Conservation (phyloP, 495 filamentous ascomycete genomes). For the Penicillium paradoxum region DNA sequence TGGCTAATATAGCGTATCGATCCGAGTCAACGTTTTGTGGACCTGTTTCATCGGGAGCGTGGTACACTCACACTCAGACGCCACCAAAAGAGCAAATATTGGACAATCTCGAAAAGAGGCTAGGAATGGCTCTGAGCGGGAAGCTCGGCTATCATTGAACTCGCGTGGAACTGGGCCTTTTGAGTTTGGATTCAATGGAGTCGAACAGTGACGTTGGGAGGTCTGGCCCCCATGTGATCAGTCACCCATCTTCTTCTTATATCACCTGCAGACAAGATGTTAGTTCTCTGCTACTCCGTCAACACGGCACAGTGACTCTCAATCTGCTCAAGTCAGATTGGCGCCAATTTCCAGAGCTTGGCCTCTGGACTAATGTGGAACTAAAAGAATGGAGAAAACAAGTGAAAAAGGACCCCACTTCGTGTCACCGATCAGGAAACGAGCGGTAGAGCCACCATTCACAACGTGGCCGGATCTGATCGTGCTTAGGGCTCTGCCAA, state of each 20-base stretch:
- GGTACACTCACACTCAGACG: conserved; percentile 10
- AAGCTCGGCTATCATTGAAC: conserved; percentile 27
- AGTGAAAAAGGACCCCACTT: conserved; percentile 1
- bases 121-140: conserved; percentile 14
- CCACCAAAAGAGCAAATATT: conserved; percentile 8
- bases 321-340: too few species aligned
- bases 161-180: conserved; percentile 11
- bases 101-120: too few species aligned
- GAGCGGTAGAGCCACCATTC: conserved; percentile 30
- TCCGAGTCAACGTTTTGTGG: conserved; percentile 15
- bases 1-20: conserved; percentile 7
- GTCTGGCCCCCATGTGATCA: neutral
- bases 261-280: neutral
- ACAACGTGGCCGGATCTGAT: conserved; percentile 35
- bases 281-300: too few species aligned
- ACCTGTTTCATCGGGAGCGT: conserved; percentile 23
- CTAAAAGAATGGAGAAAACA: conserved; percentile 3
- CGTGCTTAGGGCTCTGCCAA: conserved; percentile 30
- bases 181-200: neutral
- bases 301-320: too few species aligned
- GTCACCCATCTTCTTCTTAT: neutral
- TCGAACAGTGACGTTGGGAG: neutral
- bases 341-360: conserved; percentile 9
- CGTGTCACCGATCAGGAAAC: conserved; percentile 18
- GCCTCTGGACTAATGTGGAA: conserved; percentile 5